Evolutionary conservation across 805 yeast species (phyloP).

Genomic region (Candida cerambycidarum): DNA sequence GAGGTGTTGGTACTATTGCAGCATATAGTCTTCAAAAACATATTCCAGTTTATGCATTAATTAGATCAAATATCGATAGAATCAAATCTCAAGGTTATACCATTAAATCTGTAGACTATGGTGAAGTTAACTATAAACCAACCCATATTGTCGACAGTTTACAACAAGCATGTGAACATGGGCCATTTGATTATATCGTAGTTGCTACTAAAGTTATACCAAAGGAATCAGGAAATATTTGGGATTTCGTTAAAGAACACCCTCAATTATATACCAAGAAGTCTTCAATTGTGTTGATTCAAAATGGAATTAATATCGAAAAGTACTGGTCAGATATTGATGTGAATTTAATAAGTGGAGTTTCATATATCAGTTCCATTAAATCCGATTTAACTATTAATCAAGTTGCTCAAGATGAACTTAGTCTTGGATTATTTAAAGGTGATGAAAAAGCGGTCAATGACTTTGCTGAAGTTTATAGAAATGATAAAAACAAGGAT

Average conservation of each 20-base stretch:
- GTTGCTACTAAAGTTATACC: constrained; percentile 37
- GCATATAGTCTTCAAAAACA: constrained; percentile 27
- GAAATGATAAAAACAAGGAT: constrained; percentile 21
- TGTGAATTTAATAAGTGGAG: constrained; percentile 29
- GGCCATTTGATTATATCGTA: constrained; percentile 34
- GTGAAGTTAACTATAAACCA: constrained; percentile 25
- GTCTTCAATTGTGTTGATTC: constrained; percentile 23
- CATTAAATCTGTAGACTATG: constrained; percentile 31
- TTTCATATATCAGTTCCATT: constrained; percentile 32
- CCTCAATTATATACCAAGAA: constrained; percentile 19
- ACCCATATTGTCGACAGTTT: constrained; percentile 25
- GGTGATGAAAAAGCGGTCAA: constrained; percentile 25
- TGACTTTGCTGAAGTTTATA: constrained; percentile 22
- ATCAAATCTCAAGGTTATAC: constrained; percentile 28
- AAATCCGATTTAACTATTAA: constrained; percentile 25
- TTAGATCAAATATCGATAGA: constrained; percentile 31
- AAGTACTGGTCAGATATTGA: constrained; percentile 21
- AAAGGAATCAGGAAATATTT: constrained; percentile 19
- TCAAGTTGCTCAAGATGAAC: constrained; percentile 27
- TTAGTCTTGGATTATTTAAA: constrained; percentile 27
- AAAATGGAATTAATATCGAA: constrained; percentile 26
- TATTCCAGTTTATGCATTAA: constrained; percentile 31
- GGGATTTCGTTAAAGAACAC: constrained; percentile 22
- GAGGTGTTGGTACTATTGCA: constrained; percentile 38
- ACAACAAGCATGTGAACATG: constrained; percentile 24